Evolutionary conservation across 2,329 filamentous ascomycete species (phyloP), one percentile per base, ranked within the genome.

Genomic region (Colletotrichum theobromicola): DNA sequence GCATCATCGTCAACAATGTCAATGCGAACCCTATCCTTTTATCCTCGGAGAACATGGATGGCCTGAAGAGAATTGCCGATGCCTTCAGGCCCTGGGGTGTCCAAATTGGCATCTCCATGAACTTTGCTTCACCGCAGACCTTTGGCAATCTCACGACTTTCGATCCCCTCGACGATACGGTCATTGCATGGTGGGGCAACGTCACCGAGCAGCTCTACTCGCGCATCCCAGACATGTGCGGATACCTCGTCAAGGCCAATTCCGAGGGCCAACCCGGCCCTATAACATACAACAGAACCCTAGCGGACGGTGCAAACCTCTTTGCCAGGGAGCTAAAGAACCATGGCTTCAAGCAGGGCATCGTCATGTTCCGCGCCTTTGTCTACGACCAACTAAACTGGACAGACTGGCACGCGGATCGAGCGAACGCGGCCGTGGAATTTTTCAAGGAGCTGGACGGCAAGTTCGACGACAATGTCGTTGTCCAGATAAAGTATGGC

Each of bases 401-500:
- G 78, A 84, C 85, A 0, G 86, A 92, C 80, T 94, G 92, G 92
- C 90, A 88, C 65, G 88, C 88, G 2, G 93, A 94, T 80, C 89
- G 93, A 3, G 93, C 93, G 2, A 94, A 94, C 69, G 93, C 92
- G 0, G 92, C 92, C 0, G 91, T 94, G 0, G 86, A 94, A 1
- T 93, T 90, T 81, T 94, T 94, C 81, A 85, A 90, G 18, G 85
- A 87, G 1, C 86, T 94, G 0, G 93, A 94, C 78, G 89, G 87
- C 7, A 81, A 91, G 74, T 94, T 94, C 71, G 90, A 93, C 26
- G 90, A 92, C 60, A 94, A 94, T 61, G 92, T 94, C 0, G 87
- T 94, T 0, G 87, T 94, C 4, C 93, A 95, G 79, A 92, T 94
- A 82, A 95, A 94, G 81, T 94, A 93, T 76, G 93, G 93, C 0